Percentiles rank a stretch among this genome's conserved stretches.
phyloP scores from a whole-genome alignment of 176 grass and related monocot genomes.

The Rhynchospora breviuscula region DNA sequence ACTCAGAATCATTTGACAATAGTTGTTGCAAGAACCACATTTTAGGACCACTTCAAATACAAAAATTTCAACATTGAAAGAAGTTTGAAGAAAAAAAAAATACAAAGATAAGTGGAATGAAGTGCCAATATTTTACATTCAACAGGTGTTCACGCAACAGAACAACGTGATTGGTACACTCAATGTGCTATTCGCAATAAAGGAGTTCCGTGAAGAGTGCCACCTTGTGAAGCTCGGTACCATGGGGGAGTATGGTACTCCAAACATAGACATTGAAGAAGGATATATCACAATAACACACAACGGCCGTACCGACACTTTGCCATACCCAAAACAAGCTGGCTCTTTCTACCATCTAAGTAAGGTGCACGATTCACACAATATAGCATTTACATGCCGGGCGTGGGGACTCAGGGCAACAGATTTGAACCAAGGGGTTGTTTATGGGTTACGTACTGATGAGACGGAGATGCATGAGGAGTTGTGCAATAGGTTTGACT shows the following conservation, averaged over 20 bases:
- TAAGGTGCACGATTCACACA: constrained; percentile 95
- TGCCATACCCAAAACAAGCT: constrained; percentile 94
- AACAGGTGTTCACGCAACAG: constrained; percentile 57
- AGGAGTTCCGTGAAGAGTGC: constrained; percentile 73
- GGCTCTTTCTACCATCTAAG: constrained; percentile 95
- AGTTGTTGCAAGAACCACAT: neutral
- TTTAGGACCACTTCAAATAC: neutral
- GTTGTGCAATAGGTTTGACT: constrained; percentile 89
- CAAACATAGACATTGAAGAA: constrained; percentile 96
- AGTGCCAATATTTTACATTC: neutral
- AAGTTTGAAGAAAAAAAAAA: neutral
- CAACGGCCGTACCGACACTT: constrained; percentile 87
- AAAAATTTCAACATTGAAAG: neutral
- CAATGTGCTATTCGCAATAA: constrained; percentile 89
- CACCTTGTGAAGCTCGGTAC: constrained; percentile 94
- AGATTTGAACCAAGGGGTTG: constrained; percentile 93
- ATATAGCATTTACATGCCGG: constrained; percentile 94
- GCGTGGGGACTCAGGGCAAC: constrained; percentile 93
- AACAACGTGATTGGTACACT: constrained; percentile 97
- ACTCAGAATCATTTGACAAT: neutral
- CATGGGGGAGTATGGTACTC: constrained; percentile 98
- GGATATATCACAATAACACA: constrained; percentile 85
- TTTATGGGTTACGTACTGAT: constrained; percentile 79
- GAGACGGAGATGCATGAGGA: constrained; percentile 95
- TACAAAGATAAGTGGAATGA: neutral